phyloP scores from a whole-genome alignment of 306 rosid species.

The Quercus robur region DNA sequence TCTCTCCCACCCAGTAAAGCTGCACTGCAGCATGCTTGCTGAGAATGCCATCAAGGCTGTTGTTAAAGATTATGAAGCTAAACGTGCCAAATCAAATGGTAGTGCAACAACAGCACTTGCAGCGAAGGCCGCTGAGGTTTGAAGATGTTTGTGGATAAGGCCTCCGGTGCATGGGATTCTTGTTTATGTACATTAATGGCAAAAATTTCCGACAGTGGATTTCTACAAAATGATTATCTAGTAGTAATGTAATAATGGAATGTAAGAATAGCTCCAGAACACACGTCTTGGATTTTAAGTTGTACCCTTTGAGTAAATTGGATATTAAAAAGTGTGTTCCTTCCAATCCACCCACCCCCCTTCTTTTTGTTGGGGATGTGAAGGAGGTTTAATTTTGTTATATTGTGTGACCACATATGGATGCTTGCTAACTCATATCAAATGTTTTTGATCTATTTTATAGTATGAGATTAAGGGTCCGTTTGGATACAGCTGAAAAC shows the following conservation, averaged over 20 bases:
- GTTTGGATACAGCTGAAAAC: no score
- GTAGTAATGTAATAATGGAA: neutral
- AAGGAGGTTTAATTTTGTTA: neutral
- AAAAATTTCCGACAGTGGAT: neutral
- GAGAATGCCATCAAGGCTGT: constrained; percentile 99
- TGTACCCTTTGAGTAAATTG: neutral
- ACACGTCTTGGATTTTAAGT: no score
- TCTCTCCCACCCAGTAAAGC: constrained; percentile 97
- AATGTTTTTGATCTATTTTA: neutral
- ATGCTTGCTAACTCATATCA: neutral
- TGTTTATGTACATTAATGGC: constrained; percentile 6
- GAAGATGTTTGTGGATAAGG: constrained; percentile 6
- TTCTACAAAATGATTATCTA: neutral
- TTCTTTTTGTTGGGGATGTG: neutral
- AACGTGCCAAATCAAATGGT: constrained; percentile 33
- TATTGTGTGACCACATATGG: neutral
- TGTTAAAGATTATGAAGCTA: constrained; percentile 79
- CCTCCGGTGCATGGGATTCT: no score
- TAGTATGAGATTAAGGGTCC: neutral
- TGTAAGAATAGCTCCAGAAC: neutral
- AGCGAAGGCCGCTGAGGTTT: constrained; percentile 38
- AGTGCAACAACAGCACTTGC: constrained; percentile 21
- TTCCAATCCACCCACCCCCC: no score
- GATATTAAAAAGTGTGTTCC: no score
- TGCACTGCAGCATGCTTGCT: constrained; percentile 99